Base-by-base conservation (phyloP, 2,329 filamentous ascomycete genomes). In the Penicillium expansum region DNA sequence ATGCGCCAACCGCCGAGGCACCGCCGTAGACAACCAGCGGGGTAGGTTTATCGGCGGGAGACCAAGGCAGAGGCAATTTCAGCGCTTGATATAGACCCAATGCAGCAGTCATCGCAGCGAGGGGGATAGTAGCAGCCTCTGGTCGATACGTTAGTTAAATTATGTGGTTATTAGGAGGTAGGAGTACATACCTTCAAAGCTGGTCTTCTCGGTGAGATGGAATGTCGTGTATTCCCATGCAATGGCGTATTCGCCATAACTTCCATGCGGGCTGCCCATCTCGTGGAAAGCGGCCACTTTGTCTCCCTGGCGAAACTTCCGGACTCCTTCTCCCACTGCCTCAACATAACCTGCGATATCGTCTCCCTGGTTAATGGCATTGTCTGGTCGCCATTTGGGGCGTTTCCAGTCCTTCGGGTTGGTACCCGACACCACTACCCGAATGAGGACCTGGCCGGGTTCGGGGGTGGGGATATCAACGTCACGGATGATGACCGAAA, bases 201-300 rank as follows among this genome's bases (percentile, higher is more conserved):
- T 78, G 0, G 74, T 76, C 24, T 76, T 73, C 22, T 74, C 61
- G 0, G 83, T 80, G 14, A 86, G 70, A 63, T 81, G 81, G 67
- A 84, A 83, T 0, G 82, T 85, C 0, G 82, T 81, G 57, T 83
- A 74, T 30, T 74, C 74, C 75, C 74, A 79, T 1, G 78, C 78
- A 6, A 85, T 66, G 0, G 82, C 82, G 64, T 85, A 86, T 59
- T 86, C 82, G 2, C 81, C 83, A 59, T 79, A 86, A 32, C 74
- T 77, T 2, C 83, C 83, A n/a, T 76, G 71, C 0, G 78, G 74
- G 1, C 72, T 73, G 48, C 72, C 63, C 78, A 84, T 84, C 64
- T 82, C 69, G 48, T 79, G 77, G 58, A 78, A 75, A 0, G 72
- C 74, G 0, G 71, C 80, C 1, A 86, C 83, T 5, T 81, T 76